phyloP scores from a whole-genome alignment of 805 yeast species.

The Candida montana region DNA sequence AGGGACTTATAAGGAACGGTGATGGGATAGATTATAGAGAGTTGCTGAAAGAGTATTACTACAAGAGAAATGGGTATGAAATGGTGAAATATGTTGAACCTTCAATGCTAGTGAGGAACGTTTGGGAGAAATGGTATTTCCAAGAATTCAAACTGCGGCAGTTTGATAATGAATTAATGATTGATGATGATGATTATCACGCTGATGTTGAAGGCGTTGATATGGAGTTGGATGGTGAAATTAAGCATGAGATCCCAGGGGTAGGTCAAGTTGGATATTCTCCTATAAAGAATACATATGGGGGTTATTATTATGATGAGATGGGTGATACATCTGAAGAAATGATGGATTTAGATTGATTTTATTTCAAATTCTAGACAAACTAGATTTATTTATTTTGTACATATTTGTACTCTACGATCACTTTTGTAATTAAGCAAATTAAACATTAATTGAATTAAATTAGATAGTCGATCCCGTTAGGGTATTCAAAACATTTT shows the following conservation, averaged over 20 bases:
- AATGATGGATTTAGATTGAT: conserved; percentile 19
- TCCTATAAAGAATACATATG: conserved; percentile 6
- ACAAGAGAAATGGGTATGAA: conserved; percentile 4
- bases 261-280: not conserved
- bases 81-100: conserved; percentile 2
- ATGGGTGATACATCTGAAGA: conserved; percentile 12
- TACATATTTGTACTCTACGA: too few species aligned
- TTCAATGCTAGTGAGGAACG: not conserved
- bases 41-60: conserved; percentile 4
- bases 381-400: too few species aligned
- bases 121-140: conserved; percentile 29
- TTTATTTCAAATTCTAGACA: not conserved
- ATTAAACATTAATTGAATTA: not conserved
- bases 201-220: not conserved
- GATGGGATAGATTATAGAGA: conserved; percentile 2
- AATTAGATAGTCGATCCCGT: not conserved
- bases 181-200: conserved; percentile 2
- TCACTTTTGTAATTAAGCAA: too few species aligned
- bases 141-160: conserved; percentile 12
- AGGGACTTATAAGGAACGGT: not conserved
- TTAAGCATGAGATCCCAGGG: not conserved
- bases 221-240: not conserved
- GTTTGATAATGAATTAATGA: conserved; percentile 11
- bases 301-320: conserved; percentile 6
- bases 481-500: not conserved